Conservation (phyloP, 2,329 filamentous ascomycete species). For the Fusarium redolens region DNA sequence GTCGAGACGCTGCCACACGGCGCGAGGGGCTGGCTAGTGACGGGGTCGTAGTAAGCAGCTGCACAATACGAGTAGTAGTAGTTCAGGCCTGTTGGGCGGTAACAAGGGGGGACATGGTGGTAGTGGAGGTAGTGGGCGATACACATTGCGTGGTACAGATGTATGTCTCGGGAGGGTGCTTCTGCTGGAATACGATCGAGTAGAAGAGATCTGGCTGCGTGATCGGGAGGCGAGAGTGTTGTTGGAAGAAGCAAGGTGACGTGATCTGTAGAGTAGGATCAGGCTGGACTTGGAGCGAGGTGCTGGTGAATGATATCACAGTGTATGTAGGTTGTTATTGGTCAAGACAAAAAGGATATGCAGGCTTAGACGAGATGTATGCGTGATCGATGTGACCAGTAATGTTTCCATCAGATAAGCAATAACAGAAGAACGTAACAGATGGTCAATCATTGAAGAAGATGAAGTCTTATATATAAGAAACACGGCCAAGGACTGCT, state of each 20-base stretch:
- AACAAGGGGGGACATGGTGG: slow-evolving; percentile 60
- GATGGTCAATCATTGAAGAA: background rate
- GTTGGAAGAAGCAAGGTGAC: background rate
- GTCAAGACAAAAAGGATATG: background rate
- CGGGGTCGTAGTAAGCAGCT: slow-evolving; percentile 48
- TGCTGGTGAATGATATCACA: background rate
- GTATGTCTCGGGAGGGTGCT: slow-evolving; percentile 43
- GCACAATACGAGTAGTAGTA: slow-evolving; percentile 59
- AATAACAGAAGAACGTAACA: background rate
- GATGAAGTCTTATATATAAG: background rate
- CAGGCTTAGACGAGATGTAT: background rate
- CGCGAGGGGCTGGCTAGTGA: slow-evolving; percentile 41
- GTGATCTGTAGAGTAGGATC: background rate
- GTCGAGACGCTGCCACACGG: slow-evolving; percentile 36
- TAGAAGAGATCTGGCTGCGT: slow-evolving; percentile 1
- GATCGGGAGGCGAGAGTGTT: slow-evolving; percentile 2
- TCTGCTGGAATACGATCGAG: slow-evolving; percentile 36
- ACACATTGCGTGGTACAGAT: slow-evolving; percentile 57
- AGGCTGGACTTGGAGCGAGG: slow-evolving; percentile 4
- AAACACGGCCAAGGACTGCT: background rate
- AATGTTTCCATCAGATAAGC: background rate
- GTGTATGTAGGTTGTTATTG: background rate
- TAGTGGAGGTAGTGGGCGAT: slow-evolving; percentile 63
- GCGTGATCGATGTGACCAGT: background rate
- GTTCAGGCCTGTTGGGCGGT: slow-evolving; percentile 53